Evolutionary conservation across 345 rosid species (phyloP).

Genomic region (Ceriops decandra): DNA sequence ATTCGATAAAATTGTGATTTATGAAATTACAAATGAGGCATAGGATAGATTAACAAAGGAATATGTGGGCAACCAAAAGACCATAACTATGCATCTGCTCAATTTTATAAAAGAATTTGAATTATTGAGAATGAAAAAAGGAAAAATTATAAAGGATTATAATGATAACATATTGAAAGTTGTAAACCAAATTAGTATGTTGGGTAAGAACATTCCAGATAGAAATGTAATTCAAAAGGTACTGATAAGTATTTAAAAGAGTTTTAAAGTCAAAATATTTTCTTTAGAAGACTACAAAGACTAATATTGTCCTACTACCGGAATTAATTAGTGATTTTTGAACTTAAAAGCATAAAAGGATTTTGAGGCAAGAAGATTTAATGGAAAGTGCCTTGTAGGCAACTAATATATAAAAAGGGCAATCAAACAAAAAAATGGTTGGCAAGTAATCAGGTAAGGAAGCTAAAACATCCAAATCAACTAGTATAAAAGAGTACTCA

Average conservation of each 20-base stretch:
- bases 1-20: fast-evolving
- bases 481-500: too few species aligned
- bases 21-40: too few species aligned
- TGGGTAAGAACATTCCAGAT: neutral
- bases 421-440: too few species aligned
- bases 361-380: neutral
- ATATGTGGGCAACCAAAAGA: too few species aligned
- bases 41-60: too few species aligned
- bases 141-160: too few species aligned
- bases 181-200: neutral
- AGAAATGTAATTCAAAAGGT: neutral
- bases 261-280: neutral
- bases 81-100: too few species aligned
- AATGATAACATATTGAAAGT: neutral
- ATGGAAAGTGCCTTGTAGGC: neutral
- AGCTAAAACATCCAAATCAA: too few species aligned
- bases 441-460: neutral
- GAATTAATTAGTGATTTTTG: neutral
- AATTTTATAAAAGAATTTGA: too few species aligned
- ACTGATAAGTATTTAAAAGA: neutral
- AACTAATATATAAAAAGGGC: neutral
- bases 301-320: neutral
- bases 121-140: too few species aligned
- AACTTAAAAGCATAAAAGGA: neutral
- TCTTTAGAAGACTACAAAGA: neutral